Evolutionary conservation across 345 rosid species (phyloP).

Genomic region (Brassica carinata): DNA sequence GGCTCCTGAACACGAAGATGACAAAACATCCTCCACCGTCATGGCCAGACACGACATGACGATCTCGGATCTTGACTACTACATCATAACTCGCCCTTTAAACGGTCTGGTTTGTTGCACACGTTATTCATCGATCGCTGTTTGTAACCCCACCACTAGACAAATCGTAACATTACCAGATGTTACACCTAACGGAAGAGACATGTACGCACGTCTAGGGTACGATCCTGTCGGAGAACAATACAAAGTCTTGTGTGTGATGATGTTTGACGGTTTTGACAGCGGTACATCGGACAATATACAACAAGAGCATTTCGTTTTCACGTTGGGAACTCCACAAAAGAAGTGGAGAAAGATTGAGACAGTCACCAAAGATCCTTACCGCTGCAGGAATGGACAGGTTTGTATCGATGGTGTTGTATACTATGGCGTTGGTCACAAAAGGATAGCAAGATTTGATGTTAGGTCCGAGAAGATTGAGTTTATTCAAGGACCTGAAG

Average conservation of each 20-base stretch:
- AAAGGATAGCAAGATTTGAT: neutral
- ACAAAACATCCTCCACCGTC: neutral
- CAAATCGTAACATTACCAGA: neutral
- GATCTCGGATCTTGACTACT: neutral
- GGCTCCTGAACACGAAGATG: slow-evolving; percentile 2
- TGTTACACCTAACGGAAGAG: neutral
- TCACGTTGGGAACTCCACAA: neutral
- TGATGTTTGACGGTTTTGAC: neutral
- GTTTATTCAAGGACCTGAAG: slow-evolving; percentile 1
- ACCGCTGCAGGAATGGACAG: neutral
- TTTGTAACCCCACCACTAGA: slow-evolving; percentile 12
- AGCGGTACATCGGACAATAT: neutral
- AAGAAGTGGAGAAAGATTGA: neutral
- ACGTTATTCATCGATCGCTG: neutral
- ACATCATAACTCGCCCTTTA: slow-evolving; percentile 1
- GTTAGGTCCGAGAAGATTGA: neutral
- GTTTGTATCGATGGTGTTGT: neutral
- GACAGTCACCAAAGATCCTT: neutral
- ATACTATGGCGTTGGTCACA: neutral
- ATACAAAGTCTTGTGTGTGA: slow-evolving; percentile 10
- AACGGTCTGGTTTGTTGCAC: slow-evolving; percentile 10
- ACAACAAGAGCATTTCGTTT: neutral
- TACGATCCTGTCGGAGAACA: neutral
- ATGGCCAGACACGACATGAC: slow-evolving; percentile 23
- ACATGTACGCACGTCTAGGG: slow-evolving; percentile 3